A percentile compares a stretch with the other conserved stretches of the same genome.
These are phyloP conservation scores for sunflower (Helianthus annuus) DNA, from an alignment of 129 eudicot species.

Conservation along the genomic window HanXRQr2.0-SUNRISE NC_035445.2:115637301-115637800, in stretches of 20 bases:
- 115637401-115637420: background rate
- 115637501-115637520: background rate
- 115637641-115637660: background rate
- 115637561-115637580: background rate
- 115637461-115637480: background rate
- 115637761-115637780: slow-evolving; percentile 85
- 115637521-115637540: background rate
- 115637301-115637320: no score
- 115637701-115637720: background rate
- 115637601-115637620: background rate
- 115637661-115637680: background rate
- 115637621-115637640: background rate
- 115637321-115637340: no score
- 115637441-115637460: background rate
- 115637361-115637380: no score
- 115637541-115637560: background rate
- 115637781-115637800: slow-evolving; percentile 90
- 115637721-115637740: slow-evolving; percentile 13
- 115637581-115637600: background rate
- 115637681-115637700: background rate
- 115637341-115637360: no score
- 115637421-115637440: background rate
- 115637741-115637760: slow-evolving; percentile 33
- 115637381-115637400: no score
- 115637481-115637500: background rate